These are phyloP conservation scores for Aspergillus intermedius DNA, from an alignment of 2,329 filamentous ascomycete species.

Conservation along the genomic window DNA sequence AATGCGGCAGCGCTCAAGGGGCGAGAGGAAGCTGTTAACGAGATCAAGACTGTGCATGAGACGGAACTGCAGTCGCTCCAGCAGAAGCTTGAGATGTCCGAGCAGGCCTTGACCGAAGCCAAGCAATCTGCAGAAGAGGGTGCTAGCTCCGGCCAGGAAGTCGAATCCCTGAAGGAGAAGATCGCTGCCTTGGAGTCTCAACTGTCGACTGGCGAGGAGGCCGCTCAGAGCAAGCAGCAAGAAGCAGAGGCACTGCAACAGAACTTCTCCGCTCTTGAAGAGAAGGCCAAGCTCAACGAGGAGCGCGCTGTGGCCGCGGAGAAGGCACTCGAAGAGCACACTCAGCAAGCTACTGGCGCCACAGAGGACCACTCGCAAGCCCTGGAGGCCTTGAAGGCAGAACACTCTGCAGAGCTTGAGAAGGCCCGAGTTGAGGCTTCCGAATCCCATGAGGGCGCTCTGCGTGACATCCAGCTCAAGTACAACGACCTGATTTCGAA, in stretches of 20 bases:
- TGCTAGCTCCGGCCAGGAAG: constrained; percentile 28
- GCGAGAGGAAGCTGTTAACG: constrained; percentile 23
- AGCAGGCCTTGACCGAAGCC: constrained; percentile 28
- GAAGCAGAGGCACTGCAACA: constrained; percentile 33
- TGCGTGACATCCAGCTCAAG: constrained; percentile 29
- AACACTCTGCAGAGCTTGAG: constrained; percentile 31
- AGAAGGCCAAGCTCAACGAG: constrained; percentile 33
- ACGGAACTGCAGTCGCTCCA: constrained; percentile 28
- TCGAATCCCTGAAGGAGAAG: constrained; percentile 31
- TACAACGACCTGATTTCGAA: constrained; percentile 26
- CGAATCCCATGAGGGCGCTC: constrained; percentile 21
- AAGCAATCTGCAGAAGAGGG: constrained; percentile 30
- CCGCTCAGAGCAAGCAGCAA: constrained; percentile 30
- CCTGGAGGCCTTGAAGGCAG: constrained; percentile 28
- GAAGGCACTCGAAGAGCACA: constrained; percentile 30
- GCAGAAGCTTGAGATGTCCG: constrained; percentile 27
- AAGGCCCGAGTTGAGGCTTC: constrained; percentile 24
- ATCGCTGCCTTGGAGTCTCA: constrained; percentile 27
- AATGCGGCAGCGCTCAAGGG: constrained; percentile 22
- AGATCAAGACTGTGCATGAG: constrained; percentile 26
- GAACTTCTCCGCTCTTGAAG: constrained; percentile 30
- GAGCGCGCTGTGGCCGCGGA: constrained; percentile 29
- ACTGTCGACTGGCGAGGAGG: constrained; percentile 22
- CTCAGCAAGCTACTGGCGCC: constrained; percentile 18
- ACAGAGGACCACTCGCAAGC: constrained; percentile 29